Evolutionary conservation across 1,139 yeast genomes (phyloP).

Genomic region (Candida frijolesensis): DNA sequence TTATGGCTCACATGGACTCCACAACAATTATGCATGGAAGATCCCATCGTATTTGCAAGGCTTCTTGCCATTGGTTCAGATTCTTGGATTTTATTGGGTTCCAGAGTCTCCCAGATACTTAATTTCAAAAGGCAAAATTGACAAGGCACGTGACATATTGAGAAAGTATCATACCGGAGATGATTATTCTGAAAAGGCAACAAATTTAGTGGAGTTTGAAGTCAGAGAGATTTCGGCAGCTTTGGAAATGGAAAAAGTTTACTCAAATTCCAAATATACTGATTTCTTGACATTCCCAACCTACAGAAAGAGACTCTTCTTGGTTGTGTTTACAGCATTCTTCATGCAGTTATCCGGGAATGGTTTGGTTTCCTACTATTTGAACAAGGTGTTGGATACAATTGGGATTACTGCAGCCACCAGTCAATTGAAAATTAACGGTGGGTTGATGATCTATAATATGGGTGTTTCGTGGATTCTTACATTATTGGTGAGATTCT

Average conservation of each 20-base stretch:
- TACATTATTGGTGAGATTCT: constrained; percentile 29
- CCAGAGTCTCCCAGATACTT: constrained; percentile 54
- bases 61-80: constrained; percentile 30
- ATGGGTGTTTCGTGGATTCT: constrained; percentile 36
- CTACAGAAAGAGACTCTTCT: constrained; percentile 48
- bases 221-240: constrained; percentile 46
- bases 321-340: constrained; percentile 33
- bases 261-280: constrained; percentile 28
- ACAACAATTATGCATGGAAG: constrained; percentile 39
- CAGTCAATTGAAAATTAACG: constrained; percentile 51
- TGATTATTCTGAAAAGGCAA: constrained; percentile 29
- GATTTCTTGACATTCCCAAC: constrained; percentile 38
- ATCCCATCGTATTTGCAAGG: constrained; percentile 52
- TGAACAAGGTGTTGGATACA: constrained; percentile 47
- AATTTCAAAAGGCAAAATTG: constrained; percentile 37
- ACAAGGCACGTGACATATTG: constrained; percentile 43
- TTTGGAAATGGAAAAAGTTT: constrained; percentile 34
- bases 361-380: constrained; percentile 54
- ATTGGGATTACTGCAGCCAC: constrained; percentile 49
- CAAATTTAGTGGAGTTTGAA: constrained; percentile 45
- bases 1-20: constrained; percentile 44
- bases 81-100: constrained; percentile 29
- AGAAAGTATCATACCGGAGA: constrained; percentile 44
- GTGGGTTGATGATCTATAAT: constrained; percentile 45
- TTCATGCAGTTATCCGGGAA: constrained; percentile 54